Conservation (phyloP, 331 rosid genomes). For the Malus hybrid region DNA sequence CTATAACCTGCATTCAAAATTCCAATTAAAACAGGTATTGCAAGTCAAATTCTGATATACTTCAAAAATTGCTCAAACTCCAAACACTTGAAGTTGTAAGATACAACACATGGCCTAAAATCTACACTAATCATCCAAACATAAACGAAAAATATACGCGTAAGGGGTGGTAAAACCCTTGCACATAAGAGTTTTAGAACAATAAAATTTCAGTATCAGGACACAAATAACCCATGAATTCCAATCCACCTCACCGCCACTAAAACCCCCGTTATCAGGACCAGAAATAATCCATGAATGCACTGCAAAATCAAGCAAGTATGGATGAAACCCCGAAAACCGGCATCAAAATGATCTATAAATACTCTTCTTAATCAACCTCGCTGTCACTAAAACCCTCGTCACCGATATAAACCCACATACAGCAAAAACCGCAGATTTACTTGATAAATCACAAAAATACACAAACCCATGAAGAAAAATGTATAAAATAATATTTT, state of each 20-base stretch:
- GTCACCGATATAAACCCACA: neutral
- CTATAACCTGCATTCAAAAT: conserved; percentile 58
- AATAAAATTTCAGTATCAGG: neutral
- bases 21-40: neutral
- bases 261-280: neutral
- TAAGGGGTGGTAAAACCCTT: neutral
- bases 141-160: neutral
- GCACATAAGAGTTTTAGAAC: neutral
- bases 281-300: neutral
- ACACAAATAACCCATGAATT: neutral
- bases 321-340: neutral
- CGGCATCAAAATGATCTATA: neutral
- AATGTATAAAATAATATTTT: neutral
- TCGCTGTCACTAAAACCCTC: conserved; percentile 1
- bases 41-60: neutral
- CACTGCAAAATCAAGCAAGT: neutral
- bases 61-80: neutral
- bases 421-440: neutral
- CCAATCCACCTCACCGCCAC: neutral
- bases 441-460: neutral
- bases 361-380: neutral
- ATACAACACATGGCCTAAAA: neutral
- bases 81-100: neutral
- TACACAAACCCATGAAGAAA: neutral
- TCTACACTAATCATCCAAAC: neutral